A percentile compares a stretch with the other conserved stretches of the same genome.
Conservation (phyloP, 805 yeast species). For the Candida stauntonica region DNA sequence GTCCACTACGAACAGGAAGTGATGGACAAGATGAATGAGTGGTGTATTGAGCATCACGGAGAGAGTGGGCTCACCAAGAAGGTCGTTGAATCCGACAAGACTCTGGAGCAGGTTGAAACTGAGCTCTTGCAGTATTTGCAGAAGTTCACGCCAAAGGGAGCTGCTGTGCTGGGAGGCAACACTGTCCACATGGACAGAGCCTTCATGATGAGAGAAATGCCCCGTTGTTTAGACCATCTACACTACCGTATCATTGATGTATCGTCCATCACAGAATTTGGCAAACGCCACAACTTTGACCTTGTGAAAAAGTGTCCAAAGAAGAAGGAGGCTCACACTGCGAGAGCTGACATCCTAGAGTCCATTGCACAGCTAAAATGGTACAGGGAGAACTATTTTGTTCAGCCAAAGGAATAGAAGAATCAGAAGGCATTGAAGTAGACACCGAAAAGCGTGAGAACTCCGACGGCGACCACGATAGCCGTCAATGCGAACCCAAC, state of each 20-base stretch:
- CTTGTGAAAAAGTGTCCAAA: conserved; percentile 53
- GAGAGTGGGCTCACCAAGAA: conserved; percentile 68
- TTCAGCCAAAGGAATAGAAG: conserved; percentile 10
- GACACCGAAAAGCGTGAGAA: conserved; percentile 15
- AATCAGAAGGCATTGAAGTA: conserved; percentile 21
- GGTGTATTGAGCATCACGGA: conserved; percentile 87
- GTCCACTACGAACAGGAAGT: conserved; percentile 59
- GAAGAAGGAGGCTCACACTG: conserved; percentile 77
- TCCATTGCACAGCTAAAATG: conserved; percentile 80
- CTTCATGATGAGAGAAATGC: conserved; percentile 82
- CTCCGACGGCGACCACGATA: conserved; percentile 9
- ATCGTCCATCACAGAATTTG: conserved; percentile 77
- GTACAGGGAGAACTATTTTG: conserved; percentile 65
- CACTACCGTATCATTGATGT: conserved; percentile 88
- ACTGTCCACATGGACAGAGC: conserved; percentile 87
- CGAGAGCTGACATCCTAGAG: conserved; percentile 82
- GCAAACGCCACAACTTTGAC: conserved; percentile 68
- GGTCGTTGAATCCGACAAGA: conserved; percentile 51
- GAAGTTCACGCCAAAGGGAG: conserved; percentile 45
- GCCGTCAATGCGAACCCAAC: conserved; percentile 14
- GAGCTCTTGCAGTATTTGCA: conserved; percentile 62
- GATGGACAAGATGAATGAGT: conserved; percentile 74
- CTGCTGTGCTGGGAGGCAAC: conserved; percentile 86
- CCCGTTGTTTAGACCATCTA: conserved; percentile 46
- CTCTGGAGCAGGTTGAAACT: conserved; percentile 55